Percentiles rank a stretch among this genome's conserved stretches.
phyloP scores from a whole-genome alignment of 1,284 basidiomycete species.

The Cryptococcus amylolentus region DNA sequence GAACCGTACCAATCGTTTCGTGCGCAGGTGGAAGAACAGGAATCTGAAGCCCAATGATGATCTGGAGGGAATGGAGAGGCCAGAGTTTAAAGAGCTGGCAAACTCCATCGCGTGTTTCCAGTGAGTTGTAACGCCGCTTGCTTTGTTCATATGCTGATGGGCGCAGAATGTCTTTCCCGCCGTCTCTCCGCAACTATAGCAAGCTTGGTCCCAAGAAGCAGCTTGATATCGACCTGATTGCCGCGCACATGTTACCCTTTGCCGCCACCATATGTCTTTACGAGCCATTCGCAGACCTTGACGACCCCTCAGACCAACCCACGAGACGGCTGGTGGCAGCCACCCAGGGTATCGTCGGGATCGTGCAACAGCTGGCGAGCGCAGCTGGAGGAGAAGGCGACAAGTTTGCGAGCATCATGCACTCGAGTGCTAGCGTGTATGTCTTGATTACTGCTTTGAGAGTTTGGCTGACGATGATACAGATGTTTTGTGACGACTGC shows the following conservation, averaged over 20 bases:
- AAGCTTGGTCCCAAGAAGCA: slow-evolving; percentile 21
- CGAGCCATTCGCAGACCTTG: slow-evolving; percentile 46
- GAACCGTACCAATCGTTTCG: slow-evolving; percentile 39
- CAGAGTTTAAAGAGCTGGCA: slow-evolving; percentile 46
- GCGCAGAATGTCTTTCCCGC: slow-evolving; percentile 41
- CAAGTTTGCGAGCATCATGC: slow-evolving; percentile 38
- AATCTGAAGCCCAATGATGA: slow-evolving; percentile 42
- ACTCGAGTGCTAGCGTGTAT: slow-evolving; percentile 39
- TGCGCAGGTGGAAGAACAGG: slow-evolving; percentile 45
- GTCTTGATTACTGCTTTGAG: slow-evolving; percentile 1
- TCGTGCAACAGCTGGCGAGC: slow-evolving; percentile 38
- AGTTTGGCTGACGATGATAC: not conserved
- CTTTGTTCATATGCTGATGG: slow-evolving; percentile 4
- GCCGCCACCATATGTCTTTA: slow-evolving; percentile 44
- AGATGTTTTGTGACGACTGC: slow-evolving; percentile 41
- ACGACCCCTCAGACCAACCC: slow-evolving; percentile 38
- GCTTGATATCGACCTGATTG: slow-evolving; percentile 41
- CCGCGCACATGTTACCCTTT: slow-evolving; percentile 43
- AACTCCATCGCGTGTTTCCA: slow-evolving; percentile 44
- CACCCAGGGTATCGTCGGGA: slow-evolving; percentile 35
- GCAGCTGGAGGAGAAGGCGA: slow-evolving; percentile 11
- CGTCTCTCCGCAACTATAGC: slow-evolving; percentile 23
- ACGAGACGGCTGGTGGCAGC: slow-evolving; percentile 35
- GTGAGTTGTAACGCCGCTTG: slow-evolving; percentile 14
- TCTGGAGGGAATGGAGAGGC: slow-evolving; percentile 39